A percentile compares a stretch with the other conserved stretches of the same genome.
phyloP scores from a whole-genome alignment of 2,329 filamentous ascomycete species.

The Lachnellula hyalina region DNA sequence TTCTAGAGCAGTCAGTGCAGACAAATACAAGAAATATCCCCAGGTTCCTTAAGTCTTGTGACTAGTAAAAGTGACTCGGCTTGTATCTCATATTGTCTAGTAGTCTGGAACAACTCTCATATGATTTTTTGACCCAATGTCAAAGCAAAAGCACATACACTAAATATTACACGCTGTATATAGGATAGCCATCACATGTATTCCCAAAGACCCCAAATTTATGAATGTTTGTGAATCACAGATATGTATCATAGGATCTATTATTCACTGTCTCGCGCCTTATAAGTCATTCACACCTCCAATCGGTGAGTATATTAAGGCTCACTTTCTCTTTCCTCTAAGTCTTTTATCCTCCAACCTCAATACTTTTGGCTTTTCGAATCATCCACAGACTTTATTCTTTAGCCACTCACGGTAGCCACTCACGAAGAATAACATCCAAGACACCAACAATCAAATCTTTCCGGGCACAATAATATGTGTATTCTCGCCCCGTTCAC shows the following conservation, averaged over 20 bases:
- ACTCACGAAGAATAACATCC: too few species aligned
- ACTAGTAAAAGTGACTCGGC: not conserved
- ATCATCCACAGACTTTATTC: not conserved
- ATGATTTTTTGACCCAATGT: not conserved
- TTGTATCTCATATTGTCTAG: not conserved
- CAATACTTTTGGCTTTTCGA: not conserved
- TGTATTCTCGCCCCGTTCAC: constrained; percentile 23
- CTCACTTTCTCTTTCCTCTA: not conserved
- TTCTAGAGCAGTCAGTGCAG: not conserved
- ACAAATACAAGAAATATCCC: not conserved
- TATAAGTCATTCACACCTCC: not conserved
- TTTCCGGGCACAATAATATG: constrained; percentile 13
- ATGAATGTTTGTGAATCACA: constrained; percentile 1
- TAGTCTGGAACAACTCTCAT: not conserved
- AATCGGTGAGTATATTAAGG: not conserved
- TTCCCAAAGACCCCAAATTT: constrained; percentile 4
- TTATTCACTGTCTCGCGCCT: not conserved
- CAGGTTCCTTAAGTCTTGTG: not conserved
- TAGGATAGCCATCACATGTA: not conserved
- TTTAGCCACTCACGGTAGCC: too few species aligned
- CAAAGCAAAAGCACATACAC: not conserved
- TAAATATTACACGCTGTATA: not conserved
- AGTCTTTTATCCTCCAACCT: not conserved
- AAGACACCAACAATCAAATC: not conserved
- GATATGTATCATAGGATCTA: constrained; percentile 1